These are phyloP conservation scores for Kewa caespitosa DNA, from an alignment of 179 eudicot species.

Conservation along the genomic window DNA sequence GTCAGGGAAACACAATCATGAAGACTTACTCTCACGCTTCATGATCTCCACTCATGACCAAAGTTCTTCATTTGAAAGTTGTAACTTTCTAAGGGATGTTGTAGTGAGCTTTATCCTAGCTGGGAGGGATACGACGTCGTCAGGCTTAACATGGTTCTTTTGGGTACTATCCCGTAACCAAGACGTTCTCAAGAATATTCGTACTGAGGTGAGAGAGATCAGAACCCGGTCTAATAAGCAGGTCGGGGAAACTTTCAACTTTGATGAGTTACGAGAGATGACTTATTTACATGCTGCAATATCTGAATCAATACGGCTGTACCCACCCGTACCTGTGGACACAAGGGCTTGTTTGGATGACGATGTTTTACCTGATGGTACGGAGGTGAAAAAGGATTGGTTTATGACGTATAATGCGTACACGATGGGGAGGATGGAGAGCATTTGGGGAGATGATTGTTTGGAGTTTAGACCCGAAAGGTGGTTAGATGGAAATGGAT, in stretches of 20 bases:
- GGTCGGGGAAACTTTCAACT: conserved; percentile 36
- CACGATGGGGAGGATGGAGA: conserved; percentile 86
- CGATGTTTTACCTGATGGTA: conserved; percentile 69
- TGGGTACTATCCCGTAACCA: conserved; percentile 58
- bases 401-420: conserved; percentile 49
- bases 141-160: conserved; percentile 72
- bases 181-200: conserved; percentile 40
- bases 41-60: neutral
- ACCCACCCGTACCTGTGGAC: conserved; percentile 82
- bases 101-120: conserved; percentile 78
- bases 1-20: neutral
- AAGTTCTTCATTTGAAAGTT: conserved; percentile 23
- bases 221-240: conserved; percentile 28
- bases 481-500: conserved; percentile 51
- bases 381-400: conserved; percentile 51
- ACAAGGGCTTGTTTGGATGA: conserved; percentile 48
- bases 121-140: conserved; percentile 76
- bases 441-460: conserved; percentile 79
- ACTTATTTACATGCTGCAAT: conserved; percentile 71
- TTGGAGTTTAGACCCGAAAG: conserved; percentile 64
- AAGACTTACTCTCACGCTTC: conserved; percentile 34
- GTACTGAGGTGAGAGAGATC: conserved; percentile 43
- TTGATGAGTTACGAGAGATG: conserved; percentile 73
- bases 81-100: conserved; percentile 57
- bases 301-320: conserved; percentile 69